Conservation (phyloP, 1,284 basidiomycete genomes). For the Ustilago bromivora region DNA sequence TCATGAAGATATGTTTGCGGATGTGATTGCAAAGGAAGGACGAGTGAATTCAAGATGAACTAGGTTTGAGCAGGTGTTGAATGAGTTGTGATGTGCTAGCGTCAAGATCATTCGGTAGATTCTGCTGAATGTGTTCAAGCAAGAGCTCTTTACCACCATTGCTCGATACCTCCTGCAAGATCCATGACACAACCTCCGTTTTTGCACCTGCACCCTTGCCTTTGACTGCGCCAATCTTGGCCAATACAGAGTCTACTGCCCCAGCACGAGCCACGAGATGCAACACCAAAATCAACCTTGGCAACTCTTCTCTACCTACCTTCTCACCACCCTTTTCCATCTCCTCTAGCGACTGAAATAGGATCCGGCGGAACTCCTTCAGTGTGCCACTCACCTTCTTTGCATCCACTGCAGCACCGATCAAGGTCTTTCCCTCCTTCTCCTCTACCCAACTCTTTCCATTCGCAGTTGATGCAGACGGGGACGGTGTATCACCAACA, state of each 20-base stretch:
- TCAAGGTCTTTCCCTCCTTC: neutral
- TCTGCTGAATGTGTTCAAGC: neutral
- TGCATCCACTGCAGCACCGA: neutral
- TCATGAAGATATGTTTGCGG: neutral
- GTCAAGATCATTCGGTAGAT: neutral
- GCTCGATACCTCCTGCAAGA: neutral
- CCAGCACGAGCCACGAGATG: conserved; percentile 15
- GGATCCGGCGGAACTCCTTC: conserved; percentile 22
- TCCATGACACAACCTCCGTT: conserved; percentile 8
- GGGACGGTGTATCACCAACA: conserved; percentile 17
- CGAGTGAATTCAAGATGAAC: neutral
- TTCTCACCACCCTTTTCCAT: conserved; percentile 8
- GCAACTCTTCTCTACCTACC: neutral
- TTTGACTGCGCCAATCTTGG: neutral
- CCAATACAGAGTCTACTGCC: conserved; percentile 7
- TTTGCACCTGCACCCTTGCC: neutral
- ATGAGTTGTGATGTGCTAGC: neutral
- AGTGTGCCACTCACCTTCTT: conserved; percentile 1
- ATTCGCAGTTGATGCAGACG: neutral
- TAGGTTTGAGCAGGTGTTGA: neutral
- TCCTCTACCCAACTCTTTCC: neutral
- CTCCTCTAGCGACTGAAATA: conserved; percentile 20
- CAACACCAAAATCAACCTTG: conserved; percentile 9
- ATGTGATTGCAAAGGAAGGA: neutral
- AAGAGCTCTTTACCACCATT: neutral